Conservation (phyloP, 2,329 filamentous ascomycete species). For the Bipolaris sorokiniana region DNA sequence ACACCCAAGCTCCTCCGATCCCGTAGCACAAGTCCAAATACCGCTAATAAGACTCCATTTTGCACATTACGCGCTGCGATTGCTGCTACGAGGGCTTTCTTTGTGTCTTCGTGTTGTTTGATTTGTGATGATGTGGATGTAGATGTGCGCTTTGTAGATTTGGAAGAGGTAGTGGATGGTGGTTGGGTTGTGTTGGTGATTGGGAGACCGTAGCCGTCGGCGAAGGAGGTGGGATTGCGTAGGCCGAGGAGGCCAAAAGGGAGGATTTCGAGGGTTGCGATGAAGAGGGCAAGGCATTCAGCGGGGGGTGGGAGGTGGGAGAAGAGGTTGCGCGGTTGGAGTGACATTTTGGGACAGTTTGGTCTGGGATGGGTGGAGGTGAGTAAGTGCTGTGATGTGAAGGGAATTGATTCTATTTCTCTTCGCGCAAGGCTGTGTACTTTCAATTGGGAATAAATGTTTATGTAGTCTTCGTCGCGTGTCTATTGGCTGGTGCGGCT, state of each 20-base stretch:
- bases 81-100: slow-evolving; percentile 30
- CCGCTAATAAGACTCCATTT: slow-evolving; percentile 27
- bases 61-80: slow-evolving; percentile 35
- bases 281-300: slow-evolving; percentile 33
- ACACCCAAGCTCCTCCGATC: slow-evolving; percentile 33
- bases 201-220: slow-evolving; percentile 27
- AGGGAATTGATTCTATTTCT: not conserved
- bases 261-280: slow-evolving; percentile 30
- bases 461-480: slow-evolving; percentile 7
- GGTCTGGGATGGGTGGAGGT: not conserved
- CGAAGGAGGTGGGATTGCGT: slow-evolving; percentile 23
- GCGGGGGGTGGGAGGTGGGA: slow-evolving; percentile 29
- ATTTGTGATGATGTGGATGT: not conserved
- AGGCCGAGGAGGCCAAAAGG: slow-evolving; percentile 31
- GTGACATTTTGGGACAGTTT: slow-evolving; percentile 23
- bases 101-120: slow-evolving; percentile 25
- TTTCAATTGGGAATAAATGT: not conserved
- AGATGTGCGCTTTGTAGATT: slow-evolving; percentile 7
- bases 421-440: not conserved
- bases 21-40: slow-evolving; percentile 27
- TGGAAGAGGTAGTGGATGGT: slow-evolving; percentile 2
- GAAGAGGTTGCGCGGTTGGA: slow-evolving; percentile 25
- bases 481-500: slow-evolving; percentile 15
- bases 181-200: slow-evolving; percentile 9
- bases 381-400: not conserved